A percentile compares a stretch with the other conserved stretches of the same genome.
Evolutionary conservation across 75 land plant genomes (phyloP).

Genomic region (Pseudotsuga menziesii): DNA sequence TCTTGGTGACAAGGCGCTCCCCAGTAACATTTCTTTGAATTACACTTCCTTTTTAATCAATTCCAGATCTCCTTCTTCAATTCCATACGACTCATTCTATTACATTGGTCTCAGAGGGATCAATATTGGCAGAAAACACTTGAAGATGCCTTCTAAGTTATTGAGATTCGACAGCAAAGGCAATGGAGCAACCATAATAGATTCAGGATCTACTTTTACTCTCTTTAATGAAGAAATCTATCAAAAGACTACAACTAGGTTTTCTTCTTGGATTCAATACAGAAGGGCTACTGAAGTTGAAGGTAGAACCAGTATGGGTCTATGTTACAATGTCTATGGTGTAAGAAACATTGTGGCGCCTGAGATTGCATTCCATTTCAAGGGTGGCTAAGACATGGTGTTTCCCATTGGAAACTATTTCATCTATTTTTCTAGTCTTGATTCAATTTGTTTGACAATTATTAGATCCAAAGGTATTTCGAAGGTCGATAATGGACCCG

Average conservation of each 20-base stretch:
- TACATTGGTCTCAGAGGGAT: slow-evolving; percentile 41
- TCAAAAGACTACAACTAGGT: no score
- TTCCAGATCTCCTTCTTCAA: not conserved
- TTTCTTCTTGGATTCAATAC: not conserved
- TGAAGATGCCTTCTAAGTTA: slow-evolving; percentile 33
- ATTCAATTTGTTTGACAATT: no score
- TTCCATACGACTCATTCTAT: slow-evolving; percentile 33
- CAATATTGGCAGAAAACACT: slow-evolving; percentile 29
- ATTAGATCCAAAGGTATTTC: no score
- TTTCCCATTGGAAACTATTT: no score
- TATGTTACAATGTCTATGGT: slow-evolving; percentile 36
- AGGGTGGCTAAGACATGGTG: slow-evolving; percentile 43
- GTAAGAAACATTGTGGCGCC: slow-evolving; percentile 14
- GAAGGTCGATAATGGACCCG: slow-evolving; percentile 18
- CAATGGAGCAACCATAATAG: slow-evolving; percentile 54
- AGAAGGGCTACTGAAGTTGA: slow-evolving; percentile 10
- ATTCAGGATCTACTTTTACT: slow-evolving; percentile 66
- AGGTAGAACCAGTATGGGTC: slow-evolving; percentile 27
- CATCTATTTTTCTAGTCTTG: no score
- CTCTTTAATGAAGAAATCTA: slow-evolving; percentile 11
- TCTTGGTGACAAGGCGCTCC: slow-evolving; percentile 7
- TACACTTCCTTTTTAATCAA: slow-evolving; percentile 35
- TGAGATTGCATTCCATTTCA: slow-evolving; percentile 34
- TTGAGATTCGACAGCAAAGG: slow-evolving; percentile 22
- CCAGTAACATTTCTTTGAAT: slow-evolving; percentile 3